phyloP scores from a whole-genome alignment of 108 stramenopile genomes.

The Nannochloropsis gaditana region DNA sequence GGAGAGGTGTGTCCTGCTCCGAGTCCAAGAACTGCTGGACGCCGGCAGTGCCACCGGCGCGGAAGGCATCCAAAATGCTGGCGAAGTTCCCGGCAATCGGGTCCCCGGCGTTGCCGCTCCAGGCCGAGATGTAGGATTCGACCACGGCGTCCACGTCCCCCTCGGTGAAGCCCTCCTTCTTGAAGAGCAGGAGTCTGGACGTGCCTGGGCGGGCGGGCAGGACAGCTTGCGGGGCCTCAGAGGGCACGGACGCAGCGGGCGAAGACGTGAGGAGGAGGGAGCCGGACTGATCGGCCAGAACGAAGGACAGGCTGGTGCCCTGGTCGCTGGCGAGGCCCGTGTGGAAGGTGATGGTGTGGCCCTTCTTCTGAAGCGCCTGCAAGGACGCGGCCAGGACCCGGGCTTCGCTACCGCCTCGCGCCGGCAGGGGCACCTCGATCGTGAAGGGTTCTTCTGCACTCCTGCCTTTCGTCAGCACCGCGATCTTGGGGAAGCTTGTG shows the following conservation, averaged over 20 bases:
- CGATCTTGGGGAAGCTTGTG: background rate
- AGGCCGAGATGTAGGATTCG: constrained; percentile 43
- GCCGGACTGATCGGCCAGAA: constrained; percentile 1
- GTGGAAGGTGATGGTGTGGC: background rate
- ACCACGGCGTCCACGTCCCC: constrained; percentile 41
- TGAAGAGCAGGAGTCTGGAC: constrained; percentile 42
- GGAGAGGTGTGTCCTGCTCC: constrained; percentile 1
- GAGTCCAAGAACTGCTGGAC: background rate
- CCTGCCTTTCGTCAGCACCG: background rate
- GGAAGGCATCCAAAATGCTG: background rate
- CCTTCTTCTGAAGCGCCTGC: constrained; percentile 3
- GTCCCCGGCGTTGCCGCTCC: constrained; percentile 23
- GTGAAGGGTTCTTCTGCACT: background rate
- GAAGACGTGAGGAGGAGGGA: background rate
- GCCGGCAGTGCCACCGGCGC: background rate
- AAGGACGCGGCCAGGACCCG: background rate
- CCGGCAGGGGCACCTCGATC: constrained; percentile 3
- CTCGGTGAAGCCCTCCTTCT: constrained; percentile 46
- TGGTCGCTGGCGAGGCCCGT: background rate
- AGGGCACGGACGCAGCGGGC: background rate
- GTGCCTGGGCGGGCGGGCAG: background rate
- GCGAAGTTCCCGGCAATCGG: constrained; percentile 25
- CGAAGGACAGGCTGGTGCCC: background rate
- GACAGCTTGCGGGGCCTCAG: background rate
- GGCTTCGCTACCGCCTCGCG: background rate